Conservation (phyloP, 2,329 filamentous ascomycete genomes). For the Phaeosphaeriaceae sp. region DNA sequence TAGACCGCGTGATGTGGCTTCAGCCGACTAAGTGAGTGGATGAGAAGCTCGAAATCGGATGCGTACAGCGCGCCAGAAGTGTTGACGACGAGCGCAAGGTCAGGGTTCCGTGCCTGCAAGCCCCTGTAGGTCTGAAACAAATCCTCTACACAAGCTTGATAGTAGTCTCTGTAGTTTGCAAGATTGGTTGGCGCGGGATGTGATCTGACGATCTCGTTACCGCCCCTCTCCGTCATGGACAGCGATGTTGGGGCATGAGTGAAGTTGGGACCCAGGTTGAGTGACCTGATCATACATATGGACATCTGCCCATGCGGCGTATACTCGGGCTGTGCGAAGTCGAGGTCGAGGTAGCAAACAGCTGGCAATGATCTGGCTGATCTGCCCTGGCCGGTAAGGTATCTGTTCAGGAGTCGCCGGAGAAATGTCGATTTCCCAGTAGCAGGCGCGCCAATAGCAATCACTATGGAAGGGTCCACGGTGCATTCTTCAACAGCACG, state of each 20-base stretch:
- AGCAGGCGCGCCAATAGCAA: conserved; percentile 74
- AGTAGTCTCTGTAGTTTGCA: conserved; percentile 71
- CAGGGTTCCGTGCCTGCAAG: conserved; percentile 49
- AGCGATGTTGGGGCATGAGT: conserved; percentile 58
- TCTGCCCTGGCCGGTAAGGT: conserved; percentile 61
- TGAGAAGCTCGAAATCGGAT: conserved; percentile 70
- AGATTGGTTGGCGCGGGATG: conserved; percentile 73
- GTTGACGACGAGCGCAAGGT: conserved; percentile 71
- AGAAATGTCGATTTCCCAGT: conserved; percentile 80
- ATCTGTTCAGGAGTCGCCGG: conserved; percentile 69
- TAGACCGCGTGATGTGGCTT: conserved; percentile 70
- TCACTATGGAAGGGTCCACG: conserved; percentile 51
- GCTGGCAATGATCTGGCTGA: conserved; percentile 34
- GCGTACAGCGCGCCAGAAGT: conserved; percentile 77
- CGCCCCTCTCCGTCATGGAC: conserved; percentile 26
- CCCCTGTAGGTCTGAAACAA: conserved; percentile 66
- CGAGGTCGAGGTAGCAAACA: conserved; percentile 73
- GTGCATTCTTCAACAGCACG: conserved; percentile 48
- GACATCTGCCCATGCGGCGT: conserved; percentile 73
- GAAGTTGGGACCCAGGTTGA: conserved; percentile 72
- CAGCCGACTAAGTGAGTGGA: conserved; percentile 61
- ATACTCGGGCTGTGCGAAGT: conserved; percentile 80
- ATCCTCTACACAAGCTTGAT: conserved; percentile 68
- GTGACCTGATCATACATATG: conserved; percentile 65
- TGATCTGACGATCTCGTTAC: conserved; percentile 60